A percentile compares a stretch with the other conserved stretches of the same genome.
Evolutionary conservation across 2,329 filamentous ascomycete genomes (phyloP).

Genomic region (Phialemoniopsis sp.): DNA sequence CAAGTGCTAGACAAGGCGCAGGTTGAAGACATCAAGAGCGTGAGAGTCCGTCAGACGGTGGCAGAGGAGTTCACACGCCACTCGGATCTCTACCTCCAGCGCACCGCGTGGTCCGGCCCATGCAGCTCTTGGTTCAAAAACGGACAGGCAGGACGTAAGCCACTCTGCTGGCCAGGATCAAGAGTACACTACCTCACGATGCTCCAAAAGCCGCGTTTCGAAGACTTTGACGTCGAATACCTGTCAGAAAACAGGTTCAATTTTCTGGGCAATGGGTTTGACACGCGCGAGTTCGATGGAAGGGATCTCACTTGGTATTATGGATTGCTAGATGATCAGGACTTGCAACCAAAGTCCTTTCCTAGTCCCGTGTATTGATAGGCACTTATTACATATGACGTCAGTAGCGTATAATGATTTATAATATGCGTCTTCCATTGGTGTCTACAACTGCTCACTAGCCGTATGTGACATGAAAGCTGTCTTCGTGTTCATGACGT

Average conservation of each 20-base stretch:
- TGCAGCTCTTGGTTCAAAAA: conserved; percentile 25
- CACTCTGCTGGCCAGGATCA: conserved; percentile 13
- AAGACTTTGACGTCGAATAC: conserved; percentile 24
- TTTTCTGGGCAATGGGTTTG: conserved; percentile 7
- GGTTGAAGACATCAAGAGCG: conserved; percentile 21
- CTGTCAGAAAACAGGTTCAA: conserved; percentile 12
- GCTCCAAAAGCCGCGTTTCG: conserved; percentile 20
- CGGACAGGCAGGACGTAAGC: background rate
- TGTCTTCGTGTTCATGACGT: no score
- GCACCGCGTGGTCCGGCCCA: conserved; percentile 21
- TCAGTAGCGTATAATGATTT: no score
- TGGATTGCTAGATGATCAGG: no score
- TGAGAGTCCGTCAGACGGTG: conserved; percentile 15
- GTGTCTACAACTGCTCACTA: no score
- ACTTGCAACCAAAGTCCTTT: no score
- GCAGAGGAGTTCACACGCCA: conserved; percentile 23
- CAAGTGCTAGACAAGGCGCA: conserved; percentile 9
- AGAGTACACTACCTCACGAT: conserved; percentile 17
- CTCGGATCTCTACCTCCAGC: conserved; percentile 18
- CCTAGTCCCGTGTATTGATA: no score
- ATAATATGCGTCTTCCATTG: no score
- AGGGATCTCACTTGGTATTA: no score
- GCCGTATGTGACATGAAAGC: no score
- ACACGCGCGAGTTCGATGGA: no score
- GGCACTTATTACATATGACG: no score